Conservation (phyloP, 148 eudicot species). For the Rhododendron kiyosumense region DNA sequence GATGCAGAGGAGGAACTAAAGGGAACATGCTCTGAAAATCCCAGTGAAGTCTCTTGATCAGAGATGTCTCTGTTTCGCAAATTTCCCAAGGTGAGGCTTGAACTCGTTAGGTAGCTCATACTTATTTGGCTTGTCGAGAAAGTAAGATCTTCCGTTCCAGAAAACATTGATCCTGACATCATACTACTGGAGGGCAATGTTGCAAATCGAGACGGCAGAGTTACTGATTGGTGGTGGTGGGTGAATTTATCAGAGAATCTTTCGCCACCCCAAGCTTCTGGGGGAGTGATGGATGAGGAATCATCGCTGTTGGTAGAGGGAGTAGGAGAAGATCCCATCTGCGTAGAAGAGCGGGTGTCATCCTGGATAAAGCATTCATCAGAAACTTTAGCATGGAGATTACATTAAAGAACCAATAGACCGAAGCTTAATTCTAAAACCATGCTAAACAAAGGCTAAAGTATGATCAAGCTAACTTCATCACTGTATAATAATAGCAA, state of each 20-base stretch:
- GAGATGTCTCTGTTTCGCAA: conserved; percentile 44
- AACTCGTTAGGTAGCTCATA: conserved; percentile 35
- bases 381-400: background rate
- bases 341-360: conserved; percentile 40
- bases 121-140: conserved; percentile 41
- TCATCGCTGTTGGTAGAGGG: conserved; percentile 49
- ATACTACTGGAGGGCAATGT: conserved; percentile 41
- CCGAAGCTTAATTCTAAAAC: background rate
- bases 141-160: conserved; percentile 57
- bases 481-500: background rate
- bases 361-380: conserved; percentile 44
- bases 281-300: conserved; percentile 75
- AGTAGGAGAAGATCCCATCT: conserved; percentile 42
- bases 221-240: conserved; percentile 42
- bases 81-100: conserved; percentile 35
- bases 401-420: background rate
- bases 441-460: background rate
- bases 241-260: conserved; percentile 57
- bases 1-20: conserved; percentile 51
- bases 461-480: background rate
- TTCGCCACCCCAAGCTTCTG: conserved; percentile 96
- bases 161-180: conserved; percentile 43
- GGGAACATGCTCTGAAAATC: conserved; percentile 51
- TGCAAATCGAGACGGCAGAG: conserved; percentile 58
- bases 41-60: conserved; percentile 45